These are phyloP conservation scores for Helicocarpus griseus DNA, from an alignment of 2,329 filamentous ascomycete species.

Conservation along the genomic window DNA sequence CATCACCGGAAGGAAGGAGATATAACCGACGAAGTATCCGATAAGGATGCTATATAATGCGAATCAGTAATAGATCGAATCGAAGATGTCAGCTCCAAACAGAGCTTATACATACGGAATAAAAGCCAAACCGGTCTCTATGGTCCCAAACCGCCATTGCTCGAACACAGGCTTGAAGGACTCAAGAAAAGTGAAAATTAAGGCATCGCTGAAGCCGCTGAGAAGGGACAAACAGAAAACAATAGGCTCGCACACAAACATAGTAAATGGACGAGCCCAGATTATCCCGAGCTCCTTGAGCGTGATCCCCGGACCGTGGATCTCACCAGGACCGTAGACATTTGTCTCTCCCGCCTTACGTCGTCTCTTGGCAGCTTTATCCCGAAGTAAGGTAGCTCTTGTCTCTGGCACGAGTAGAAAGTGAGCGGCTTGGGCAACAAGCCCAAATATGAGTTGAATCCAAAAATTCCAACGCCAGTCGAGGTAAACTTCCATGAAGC, in stretches of 20 bases:
- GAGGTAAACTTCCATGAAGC: constrained; percentile 40
- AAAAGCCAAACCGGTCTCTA: constrained; percentile 43
- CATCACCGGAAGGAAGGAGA: constrained; percentile 47
- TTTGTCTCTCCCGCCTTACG: constrained; percentile 48
- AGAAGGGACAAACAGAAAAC: constrained; percentile 52
- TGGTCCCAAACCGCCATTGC: constrained; percentile 48
- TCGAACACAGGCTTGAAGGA: constrained; percentile 51
- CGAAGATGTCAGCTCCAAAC: neutral
- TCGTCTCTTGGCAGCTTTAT: constrained; percentile 47
- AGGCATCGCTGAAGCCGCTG: constrained; percentile 54
- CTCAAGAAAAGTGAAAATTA: constrained; percentile 59
- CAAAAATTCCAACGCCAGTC: constrained; percentile 54
- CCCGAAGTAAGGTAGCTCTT: constrained; percentile 47
- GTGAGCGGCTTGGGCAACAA: constrained; percentile 42
- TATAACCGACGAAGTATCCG: constrained; percentile 49
- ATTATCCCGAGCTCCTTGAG: constrained; percentile 46
- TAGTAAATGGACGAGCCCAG: constrained; percentile 52
- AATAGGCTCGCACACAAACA: constrained; percentile 57
- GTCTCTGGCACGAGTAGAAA: constrained; percentile 47
- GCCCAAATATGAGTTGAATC: constrained; percentile 51
- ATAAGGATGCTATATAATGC: constrained; percentile 35
- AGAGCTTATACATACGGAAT: constrained; percentile 33
- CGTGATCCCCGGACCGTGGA: constrained; percentile 48
- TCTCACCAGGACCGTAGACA: constrained; percentile 64
- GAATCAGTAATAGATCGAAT: neutral